phyloP scores from a whole-genome alignment of 1,139 yeast genomes.

The Pichia sp. region DNA sequence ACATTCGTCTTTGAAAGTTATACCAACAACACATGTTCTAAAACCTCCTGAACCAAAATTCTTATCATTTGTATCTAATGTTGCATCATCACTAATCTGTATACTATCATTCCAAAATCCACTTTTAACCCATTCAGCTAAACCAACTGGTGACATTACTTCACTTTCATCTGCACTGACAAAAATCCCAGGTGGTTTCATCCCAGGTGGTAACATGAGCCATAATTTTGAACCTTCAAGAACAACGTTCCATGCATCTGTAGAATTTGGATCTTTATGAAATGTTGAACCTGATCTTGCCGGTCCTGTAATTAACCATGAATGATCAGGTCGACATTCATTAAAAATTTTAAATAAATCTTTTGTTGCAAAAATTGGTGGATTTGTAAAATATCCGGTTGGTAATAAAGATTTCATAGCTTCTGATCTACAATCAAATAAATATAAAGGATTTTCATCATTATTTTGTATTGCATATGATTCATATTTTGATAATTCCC shows the following conservation, averaged over 20 bases:
- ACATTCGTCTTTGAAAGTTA: conserved; percentile 78
- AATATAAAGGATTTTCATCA: conserved; percentile 80
- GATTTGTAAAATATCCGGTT: conserved; percentile 48
- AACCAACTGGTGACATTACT: conserved; percentile 85
- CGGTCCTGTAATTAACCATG: conserved; percentile 88
- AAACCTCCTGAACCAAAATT: conserved; percentile 19
- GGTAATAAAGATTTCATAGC: conserved; percentile 50
- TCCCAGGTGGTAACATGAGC: conserved; percentile 79
- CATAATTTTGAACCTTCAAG: conserved; percentile 73
- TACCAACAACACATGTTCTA: conserved; percentile 50
- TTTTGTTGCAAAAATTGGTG: conserved; percentile 38
- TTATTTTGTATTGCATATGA: conserved; percentile 54
- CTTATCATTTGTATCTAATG: conserved; percentile 8
- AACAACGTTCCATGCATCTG: conserved; percentile 87
- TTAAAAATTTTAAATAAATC: conserved; percentile 46
- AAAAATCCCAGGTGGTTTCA: conserved; percentile 80
- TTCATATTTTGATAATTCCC: conserved; percentile 61
- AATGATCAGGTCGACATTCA: conserved; percentile 73
- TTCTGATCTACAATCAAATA: conserved; percentile 70
- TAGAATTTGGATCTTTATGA: conserved; percentile 88
- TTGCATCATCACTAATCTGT: conserved; percentile 34
- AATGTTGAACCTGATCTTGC: conserved; percentile 78
- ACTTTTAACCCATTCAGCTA: conserved; percentile 84
- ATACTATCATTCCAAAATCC: conserved; percentile 68
- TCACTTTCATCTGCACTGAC: conserved; percentile 76